A percentile compares a stretch with the other conserved stretches of the same genome.
These are phyloP conservation scores for Colletotrichum truncatum DNA, from an alignment of 2,329 filamentous ascomycete genomes.

Conservation along the genomic window DNA sequence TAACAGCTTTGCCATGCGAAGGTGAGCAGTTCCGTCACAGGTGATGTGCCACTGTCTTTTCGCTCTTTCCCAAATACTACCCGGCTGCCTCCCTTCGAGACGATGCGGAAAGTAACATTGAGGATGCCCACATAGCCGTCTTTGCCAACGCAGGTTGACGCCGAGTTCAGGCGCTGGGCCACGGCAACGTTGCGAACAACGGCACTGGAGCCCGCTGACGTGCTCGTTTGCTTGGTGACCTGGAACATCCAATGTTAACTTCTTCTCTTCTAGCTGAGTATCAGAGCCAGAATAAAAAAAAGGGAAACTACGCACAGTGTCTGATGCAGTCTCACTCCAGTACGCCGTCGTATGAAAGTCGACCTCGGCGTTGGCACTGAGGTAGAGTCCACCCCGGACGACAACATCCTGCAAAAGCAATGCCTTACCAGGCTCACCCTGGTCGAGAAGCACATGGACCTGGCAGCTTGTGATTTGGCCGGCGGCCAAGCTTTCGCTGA, in stretches of 20 bases:
- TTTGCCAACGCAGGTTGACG: conserved; percentile 21
- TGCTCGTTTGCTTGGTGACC: conserved; percentile 18
- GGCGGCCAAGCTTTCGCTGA: conserved; percentile 45
- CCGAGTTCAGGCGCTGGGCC: conserved; percentile 11
- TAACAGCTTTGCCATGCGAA: conserved; percentile 23
- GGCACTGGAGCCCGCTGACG: background rate
- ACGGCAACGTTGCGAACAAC: conserved; percentile 23
- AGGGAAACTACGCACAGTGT: conserved; percentile 11
- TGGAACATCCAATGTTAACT: background rate
- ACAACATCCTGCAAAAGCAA: conserved; percentile 22
- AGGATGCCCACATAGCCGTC: conserved; percentile 31
- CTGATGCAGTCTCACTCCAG: conserved; percentile 24
- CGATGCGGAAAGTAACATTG: conserved; percentile 30
- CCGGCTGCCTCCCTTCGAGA: conserved; percentile 12
- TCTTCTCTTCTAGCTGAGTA: no score
- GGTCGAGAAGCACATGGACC: conserved; percentile 22
- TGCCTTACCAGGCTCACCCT: conserved; percentile 14
- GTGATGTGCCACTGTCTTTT: background rate
- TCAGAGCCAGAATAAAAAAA: no score
- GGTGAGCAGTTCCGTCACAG: conserved; percentile 23
- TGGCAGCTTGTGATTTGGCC: conserved; percentile 38
- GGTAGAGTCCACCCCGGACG: conserved; percentile 20
- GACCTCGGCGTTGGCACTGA: conserved; percentile 16
- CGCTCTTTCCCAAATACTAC: conserved; percentile 25
- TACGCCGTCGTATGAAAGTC: conserved; percentile 21